Evolutionary conservation across 345 rosid genomes (phyloP).

Genomic region (Syzygium aromaticum): DNA sequence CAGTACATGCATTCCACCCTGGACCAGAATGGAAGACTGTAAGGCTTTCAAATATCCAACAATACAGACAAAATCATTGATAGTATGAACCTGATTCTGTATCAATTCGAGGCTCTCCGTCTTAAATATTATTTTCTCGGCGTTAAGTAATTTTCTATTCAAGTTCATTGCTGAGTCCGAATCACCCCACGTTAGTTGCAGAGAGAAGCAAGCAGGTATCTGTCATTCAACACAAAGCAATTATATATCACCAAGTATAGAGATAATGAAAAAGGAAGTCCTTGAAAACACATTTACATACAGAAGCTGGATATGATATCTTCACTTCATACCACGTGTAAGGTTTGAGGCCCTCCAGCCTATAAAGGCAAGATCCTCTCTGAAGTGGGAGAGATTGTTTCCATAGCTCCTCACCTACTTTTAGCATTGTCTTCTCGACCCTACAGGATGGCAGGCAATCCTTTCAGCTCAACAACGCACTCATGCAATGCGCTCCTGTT

Average conservation of each 20-base stretch:
- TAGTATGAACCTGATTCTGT: slow-evolving; percentile 2
- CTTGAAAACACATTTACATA: slow-evolving; percentile 33
- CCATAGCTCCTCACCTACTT: slow-evolving; percentile 63
- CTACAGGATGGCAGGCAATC: slow-evolving; percentile 11
- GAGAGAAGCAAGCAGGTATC: slow-evolving; percentile 70
- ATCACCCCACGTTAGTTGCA: slow-evolving; percentile 44
- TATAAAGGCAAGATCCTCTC: slow-evolving; percentile 50
- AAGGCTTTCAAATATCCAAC: neutral
- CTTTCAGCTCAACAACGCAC: neutral
- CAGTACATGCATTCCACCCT: slow-evolving; percentile 46
- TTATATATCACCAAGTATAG: neutral
- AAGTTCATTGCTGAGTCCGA: slow-evolving; percentile 8
- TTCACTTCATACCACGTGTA: slow-evolving; percentile 87
- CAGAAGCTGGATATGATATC: slow-evolving; percentile 98
- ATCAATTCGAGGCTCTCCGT: slow-evolving; percentile 1
- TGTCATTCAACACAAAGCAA: neutral
- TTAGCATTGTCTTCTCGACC: slow-evolving; percentile 24
- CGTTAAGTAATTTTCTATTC: slow-evolving; percentile 11
- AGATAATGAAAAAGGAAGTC: slow-evolving; percentile 2
- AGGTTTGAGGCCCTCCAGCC: slow-evolving; percentile 58
- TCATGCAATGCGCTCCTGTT: neutral
- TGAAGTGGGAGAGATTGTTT: slow-evolving; percentile 51
- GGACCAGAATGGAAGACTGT: neutral
- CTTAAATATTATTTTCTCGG: slow-evolving; percentile 16
- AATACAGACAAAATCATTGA: neutral